A percentile compares a stretch with the other conserved stretches of the same genome.
Conservation (phyloP, 1,284 basidiomycete genomes). For the Vanrija pseudolonga region DNA sequence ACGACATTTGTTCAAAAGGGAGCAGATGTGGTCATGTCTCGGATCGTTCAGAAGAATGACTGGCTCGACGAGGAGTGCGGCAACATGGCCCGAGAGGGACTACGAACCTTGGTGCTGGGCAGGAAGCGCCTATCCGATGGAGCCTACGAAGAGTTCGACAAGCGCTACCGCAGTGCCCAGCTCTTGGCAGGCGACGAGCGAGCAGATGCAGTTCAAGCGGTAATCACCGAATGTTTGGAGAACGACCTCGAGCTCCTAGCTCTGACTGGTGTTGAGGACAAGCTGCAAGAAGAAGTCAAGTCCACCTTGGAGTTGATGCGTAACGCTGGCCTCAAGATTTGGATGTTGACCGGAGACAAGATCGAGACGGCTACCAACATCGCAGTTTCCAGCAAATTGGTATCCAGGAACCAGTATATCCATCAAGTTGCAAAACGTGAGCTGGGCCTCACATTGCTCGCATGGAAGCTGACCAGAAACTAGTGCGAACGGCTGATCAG, state of each 20-base stretch:
- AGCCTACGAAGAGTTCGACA: conserved; percentile 70
- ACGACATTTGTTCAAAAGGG: conserved; percentile 93
- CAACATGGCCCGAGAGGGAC: conserved; percentile 96
- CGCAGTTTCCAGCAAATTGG: conserved; percentile 93
- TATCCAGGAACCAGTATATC: conserved; percentile 94
- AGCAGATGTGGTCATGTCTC: conserved; percentile 94
- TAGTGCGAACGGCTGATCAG: conserved; percentile 78
- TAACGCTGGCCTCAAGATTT: conserved; percentile 97
- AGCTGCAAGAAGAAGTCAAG: conserved; percentile 95
- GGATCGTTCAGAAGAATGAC: conserved; percentile 92
- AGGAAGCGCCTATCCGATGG: conserved; percentile 70
- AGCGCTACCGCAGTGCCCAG: conserved; percentile 71
- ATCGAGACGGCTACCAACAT: conserved; percentile 99
- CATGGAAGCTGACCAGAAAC: neutral
- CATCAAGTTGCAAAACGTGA: conserved; percentile 90
- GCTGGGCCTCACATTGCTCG: conserved; percentile 38
- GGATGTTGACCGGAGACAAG: conserved; percentile 99
- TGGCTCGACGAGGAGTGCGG: conserved; percentile 99
- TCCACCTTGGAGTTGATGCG: conserved; percentile 86
- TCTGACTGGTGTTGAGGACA: conserved; percentile 96
- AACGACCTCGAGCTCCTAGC: conserved; percentile 87
- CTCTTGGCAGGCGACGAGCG: conserved; percentile 66
- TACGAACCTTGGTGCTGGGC: conserved; percentile 90
- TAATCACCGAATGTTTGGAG: conserved; percentile 76
- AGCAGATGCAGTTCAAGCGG: conserved; percentile 71